Evolutionary conservation across 2,329 filamentous ascomycete genomes (phyloP), one percentile per base, ranked within the genome.

Genomic region (Sporothrix luriei): DNA sequence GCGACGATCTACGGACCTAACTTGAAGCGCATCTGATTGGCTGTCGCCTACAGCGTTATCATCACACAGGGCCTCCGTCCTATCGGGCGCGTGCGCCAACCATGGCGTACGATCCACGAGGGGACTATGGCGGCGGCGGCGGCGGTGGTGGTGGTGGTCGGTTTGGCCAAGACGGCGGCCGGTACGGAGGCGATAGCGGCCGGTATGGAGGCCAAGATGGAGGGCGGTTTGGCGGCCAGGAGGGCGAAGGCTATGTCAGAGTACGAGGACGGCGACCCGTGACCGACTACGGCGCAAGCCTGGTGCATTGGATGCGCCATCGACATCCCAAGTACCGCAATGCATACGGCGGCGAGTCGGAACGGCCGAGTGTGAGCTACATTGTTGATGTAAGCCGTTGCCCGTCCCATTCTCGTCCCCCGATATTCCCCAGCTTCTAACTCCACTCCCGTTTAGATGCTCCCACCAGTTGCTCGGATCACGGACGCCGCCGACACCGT

Each of bases 221-320:
- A 11, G 54, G 54, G 11, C 54, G 54, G 29, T 57, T 11, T n/a
- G 69, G 67, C 40, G 66, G 66, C 11, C 64, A 61, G 5, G 71
- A 71, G 7, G 69, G 57, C 29, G 33, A 48, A 9, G 65, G 69
- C 55, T 73, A 70, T 69, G 66, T 57, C 48, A 68, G 74, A 3
- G 71, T 71, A 0, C 61, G 74, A 21, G 74, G 74, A 70, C 70
- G 74, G 46, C 72, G 73, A 73, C 91, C 93, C 57, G 92, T 97
- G 16, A 97, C 94, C 57, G 94, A 97, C 80, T 97, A 97, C 85
- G 91, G 93, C 76, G 90, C 94, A 29, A 95, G 93, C 11, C 87
- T 97, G 78, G 90, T 91, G 67, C 92, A 96, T 79, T 99, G 93
- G 92, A 92, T 97, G 86, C 90, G 91, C 76, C 88, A 93, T 76